Conservation (phyloP, 1,139 yeast genomes). For the Magnusiomyces starmeri region DNA sequence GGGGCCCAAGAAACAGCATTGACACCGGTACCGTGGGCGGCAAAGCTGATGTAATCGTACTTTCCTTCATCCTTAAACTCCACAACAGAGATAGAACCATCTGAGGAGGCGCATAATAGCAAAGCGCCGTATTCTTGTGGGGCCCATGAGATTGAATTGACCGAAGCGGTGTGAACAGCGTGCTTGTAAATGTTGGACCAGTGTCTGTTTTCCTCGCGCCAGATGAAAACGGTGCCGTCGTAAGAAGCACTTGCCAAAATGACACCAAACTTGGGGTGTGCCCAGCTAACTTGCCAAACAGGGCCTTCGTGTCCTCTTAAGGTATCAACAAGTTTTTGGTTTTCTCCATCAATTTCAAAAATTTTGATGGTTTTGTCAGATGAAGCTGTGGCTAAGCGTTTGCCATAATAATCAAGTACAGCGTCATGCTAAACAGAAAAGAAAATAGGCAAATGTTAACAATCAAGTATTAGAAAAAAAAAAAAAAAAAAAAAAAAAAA, state of each 20-base stretch:
- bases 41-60: constrained; percentile 53
- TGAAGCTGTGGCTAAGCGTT: constrained; percentile 89
- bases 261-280: constrained; percentile 96
- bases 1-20: constrained; percentile 98
- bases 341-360: constrained; percentile 83
- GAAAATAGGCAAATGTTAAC: neutral
- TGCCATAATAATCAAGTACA: constrained; percentile 91
- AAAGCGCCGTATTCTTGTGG: constrained; percentile 96
- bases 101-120: constrained; percentile 84
- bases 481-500: neutral
- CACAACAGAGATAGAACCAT: constrained; percentile 83
- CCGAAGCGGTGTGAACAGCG: constrained; percentile 85
- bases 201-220: constrained; percentile 88
- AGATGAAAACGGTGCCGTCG: constrained; percentile 87
- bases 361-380: constrained; percentile 91
- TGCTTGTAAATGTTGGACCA: constrained; percentile 91
- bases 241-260: constrained; percentile 91
- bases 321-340: constrained; percentile 63
- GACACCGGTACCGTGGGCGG: constrained; percentile 89
- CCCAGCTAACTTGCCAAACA: constrained; percentile 99
- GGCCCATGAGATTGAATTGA: constrained; percentile 93
- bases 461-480: too few species aligned
- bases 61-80: constrained; percentile 91
- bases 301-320: constrained; percentile 92
- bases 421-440: constrained; percentile 70